Conservation (phyloP, 2,329 filamentous ascomycete species). For the Ceratocystis diversiconidia region DNA sequence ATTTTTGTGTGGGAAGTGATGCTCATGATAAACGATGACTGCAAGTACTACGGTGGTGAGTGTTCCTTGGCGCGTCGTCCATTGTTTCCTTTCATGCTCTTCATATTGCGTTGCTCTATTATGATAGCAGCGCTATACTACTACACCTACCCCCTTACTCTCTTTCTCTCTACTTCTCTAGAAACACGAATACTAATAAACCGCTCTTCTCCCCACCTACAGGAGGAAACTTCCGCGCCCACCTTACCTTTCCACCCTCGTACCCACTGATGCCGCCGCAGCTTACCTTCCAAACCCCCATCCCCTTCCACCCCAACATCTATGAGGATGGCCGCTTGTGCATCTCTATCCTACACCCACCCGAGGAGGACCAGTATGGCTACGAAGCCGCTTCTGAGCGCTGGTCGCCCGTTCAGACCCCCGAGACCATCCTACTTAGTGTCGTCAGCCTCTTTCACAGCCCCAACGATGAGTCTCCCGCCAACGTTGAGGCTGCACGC, state of each 20-base stretch:
- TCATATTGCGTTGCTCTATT: not conserved
- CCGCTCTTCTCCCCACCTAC: not conserved
- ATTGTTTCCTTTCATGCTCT: not conserved
- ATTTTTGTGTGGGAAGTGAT: constrained; percentile 98
- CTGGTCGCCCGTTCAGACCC: constrained; percentile 89
- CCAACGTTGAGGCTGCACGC: constrained; percentile 84
- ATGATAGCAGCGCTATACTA: not conserved
- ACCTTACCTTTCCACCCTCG: constrained; percentile 65
- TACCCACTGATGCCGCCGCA: constrained; percentile 83
- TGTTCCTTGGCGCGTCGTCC: constrained; percentile 16
- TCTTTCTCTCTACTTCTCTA: not conserved
- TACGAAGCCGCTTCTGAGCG: constrained; percentile 84
- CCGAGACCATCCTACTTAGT: constrained; percentile 82
- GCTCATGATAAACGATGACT: constrained; percentile 94
- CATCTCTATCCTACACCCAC: constrained; percentile 92
- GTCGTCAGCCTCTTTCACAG: constrained; percentile 85
- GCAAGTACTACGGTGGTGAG: constrained; percentile 82
- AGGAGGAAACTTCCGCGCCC: constrained; percentile 88
- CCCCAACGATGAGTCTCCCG: constrained; percentile 90
- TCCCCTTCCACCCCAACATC: constrained; percentile 89
- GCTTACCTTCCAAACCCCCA: constrained; percentile 70
- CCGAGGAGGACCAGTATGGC: constrained; percentile 83
- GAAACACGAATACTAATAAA: not conserved
- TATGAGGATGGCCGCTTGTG: constrained; percentile 79
- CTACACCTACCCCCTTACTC: not conserved